Base-by-base conservation (phyloP, 148 eudicot species). In the Rhododendron simsii region DNA sequence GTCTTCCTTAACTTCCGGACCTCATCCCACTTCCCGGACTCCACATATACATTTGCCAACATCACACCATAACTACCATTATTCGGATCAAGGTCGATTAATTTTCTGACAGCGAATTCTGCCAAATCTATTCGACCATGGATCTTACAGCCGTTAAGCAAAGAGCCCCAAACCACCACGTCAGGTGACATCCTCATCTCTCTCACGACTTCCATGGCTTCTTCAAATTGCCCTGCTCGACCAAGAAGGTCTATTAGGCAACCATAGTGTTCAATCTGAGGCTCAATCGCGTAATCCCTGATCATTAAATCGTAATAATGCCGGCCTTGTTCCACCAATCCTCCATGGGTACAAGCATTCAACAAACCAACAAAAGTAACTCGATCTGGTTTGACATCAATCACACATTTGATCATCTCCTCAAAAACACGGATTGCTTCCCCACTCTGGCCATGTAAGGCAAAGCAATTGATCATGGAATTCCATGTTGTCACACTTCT, bases 321-420 rank as follows among this genome's bases (percentile, higher is more conserved):
- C 73, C 88, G 91, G 15, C 95, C 96, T 82, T 89, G 85, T 26
- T 90, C 90, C 23, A 95, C 95, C 78, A 95, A 90, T 37, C 98
- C 96, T 81, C 94, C 96, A 80, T 95, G 98, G 47, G 94, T 92
- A 87, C 94, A 95, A 84, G 96, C 98, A 84, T 90, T 94, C 83
- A 94, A 87, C 80, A 95, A 71, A 35, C 96, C 94, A n/a, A 94
- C 87, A 78, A 94, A 95, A 39, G 98, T 95, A 78, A 95, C 90
- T 47, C 80, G 89, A 86, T 94, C 95, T 5, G 98, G 96, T 61
- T 86, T 89, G 30, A 90, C 88, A 76, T 86, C 80, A 44, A 80
- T 85, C 3, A 78, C 86, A 55, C 48, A 65, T 48, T 53, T 74
- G 87, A 90, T 35, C 96, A 95, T 92, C 44, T 95, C 93, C 88